Conservation (phyloP, 2,329 filamentous ascomycete species). For the Daldinia eschscholtzii region DNA sequence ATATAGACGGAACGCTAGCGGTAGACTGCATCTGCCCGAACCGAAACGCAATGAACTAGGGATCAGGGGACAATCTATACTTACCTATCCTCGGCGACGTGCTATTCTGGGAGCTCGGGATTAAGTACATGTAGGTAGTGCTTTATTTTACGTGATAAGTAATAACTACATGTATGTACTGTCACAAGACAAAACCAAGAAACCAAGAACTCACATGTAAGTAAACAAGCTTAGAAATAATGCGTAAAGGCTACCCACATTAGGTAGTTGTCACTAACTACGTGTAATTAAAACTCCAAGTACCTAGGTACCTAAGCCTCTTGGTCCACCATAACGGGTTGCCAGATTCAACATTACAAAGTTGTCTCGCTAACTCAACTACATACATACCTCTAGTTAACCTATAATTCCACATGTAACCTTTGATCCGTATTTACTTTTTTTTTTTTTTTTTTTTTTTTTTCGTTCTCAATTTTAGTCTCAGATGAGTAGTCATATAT, state of each 20-base stretch:
- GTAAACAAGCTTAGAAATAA: background rate
- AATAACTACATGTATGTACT: background rate
- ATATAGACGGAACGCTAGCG: slow-evolving; percentile 7
- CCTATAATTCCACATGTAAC: background rate
- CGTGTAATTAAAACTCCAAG: background rate
- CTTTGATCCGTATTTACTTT: background rate
- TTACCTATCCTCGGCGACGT: background rate
- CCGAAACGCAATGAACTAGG: background rate
- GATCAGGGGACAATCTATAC: background rate
- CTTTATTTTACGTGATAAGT: background rate
- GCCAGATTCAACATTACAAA: slow-evolving; percentile 1
- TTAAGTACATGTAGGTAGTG: background rate
- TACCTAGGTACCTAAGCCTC: too few species aligned
- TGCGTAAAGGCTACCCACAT: too few species aligned
- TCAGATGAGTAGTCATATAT: background rate
- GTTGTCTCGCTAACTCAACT: slow-evolving; percentile 4
- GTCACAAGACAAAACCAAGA: background rate
- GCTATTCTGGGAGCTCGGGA: background rate
- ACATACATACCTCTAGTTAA: background rate
- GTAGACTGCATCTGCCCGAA: slow-evolving; percentile 10
- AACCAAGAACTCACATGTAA: background rate
- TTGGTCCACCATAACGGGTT: background rate
- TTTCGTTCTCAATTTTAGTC: background rate
- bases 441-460: background rate
- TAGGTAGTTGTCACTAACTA: background rate